These are phyloP conservation scores for Penicillium macrosclerotiorum DNA, from an alignment of 495 filamentous ascomycete species.

Conservation along the genomic window DNA sequence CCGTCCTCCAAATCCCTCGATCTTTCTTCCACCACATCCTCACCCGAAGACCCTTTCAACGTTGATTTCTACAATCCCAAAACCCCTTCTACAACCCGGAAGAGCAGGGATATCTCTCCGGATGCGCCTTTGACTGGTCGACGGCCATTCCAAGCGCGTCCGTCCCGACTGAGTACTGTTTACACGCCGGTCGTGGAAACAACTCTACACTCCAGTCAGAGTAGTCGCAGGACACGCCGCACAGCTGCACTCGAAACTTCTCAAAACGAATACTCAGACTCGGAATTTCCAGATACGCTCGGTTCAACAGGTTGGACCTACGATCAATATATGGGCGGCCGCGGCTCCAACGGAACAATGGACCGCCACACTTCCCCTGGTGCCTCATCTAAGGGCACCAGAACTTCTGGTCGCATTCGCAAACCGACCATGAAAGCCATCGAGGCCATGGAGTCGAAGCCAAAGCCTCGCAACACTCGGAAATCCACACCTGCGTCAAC, in stretches of 20 bases:
- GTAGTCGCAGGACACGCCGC: slow-evolving; percentile 18
- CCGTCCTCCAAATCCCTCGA: slow-evolving; percentile 7
- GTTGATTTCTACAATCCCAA: slow-evolving; percentile 14
- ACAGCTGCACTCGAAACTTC: slow-evolving; percentile 15
- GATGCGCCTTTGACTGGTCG: slow-evolving; percentile 17
- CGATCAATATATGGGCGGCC: slow-evolving; percentile 22
- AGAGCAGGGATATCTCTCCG: not conserved
- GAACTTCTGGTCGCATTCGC: slow-evolving; percentile 34
- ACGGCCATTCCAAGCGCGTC: slow-evolving; percentile 19
- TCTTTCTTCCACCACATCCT: slow-evolving; percentile 7
- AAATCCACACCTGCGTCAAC: slow-evolving; percentile 5
- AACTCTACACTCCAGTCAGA: slow-evolving; percentile 6
- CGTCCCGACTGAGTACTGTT: slow-evolving; percentile 25
- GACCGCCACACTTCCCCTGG: slow-evolving; percentile 28
- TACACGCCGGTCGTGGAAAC: slow-evolving; percentile 21
- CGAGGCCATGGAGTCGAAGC: slow-evolving; percentile 34
- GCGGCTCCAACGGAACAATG: slow-evolving; percentile 25
- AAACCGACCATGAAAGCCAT: slow-evolving; percentile 42
- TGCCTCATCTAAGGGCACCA: slow-evolving; percentile 26
- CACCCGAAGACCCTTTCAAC: slow-evolving; percentile 13
- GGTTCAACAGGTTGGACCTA: slow-evolving; percentile 11
- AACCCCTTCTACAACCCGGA: slow-evolving; percentile 1
- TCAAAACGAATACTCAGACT: slow-evolving; percentile 9
- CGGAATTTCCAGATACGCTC: slow-evolving; percentile 12
- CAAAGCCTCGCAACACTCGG: slow-evolving; percentile 18